Evolutionary conservation across 192 early-diverging fungal species (phyloP).

Genomic region (Cladochytrium replicatum): DNA sequence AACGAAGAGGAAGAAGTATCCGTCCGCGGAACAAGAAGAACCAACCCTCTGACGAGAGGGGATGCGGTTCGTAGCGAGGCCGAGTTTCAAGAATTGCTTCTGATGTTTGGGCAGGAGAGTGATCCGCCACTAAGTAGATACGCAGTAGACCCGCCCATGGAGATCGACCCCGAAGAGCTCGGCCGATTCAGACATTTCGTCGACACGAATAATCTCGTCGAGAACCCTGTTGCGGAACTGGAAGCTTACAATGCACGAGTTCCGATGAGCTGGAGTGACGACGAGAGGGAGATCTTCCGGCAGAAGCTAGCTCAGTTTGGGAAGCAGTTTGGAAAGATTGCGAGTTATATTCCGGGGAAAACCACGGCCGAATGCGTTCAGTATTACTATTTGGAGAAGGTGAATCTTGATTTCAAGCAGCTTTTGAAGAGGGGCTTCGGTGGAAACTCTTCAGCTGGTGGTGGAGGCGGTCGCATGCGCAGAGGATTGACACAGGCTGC

Average conservation of each 20-base stretch:
- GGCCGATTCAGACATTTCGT: slow-evolving; percentile 8
- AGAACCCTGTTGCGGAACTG: slow-evolving; percentile 30
- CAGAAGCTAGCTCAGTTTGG: slow-evolving; percentile 26
- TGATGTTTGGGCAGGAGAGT: too few species aligned
- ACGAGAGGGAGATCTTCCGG: slow-evolving; percentile 25
- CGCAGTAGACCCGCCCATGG: slow-evolving; percentile 22
- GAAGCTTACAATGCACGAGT: slow-evolving; percentile 17
- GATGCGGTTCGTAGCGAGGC: slow-evolving; percentile 42
- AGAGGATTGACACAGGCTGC: too few species aligned
- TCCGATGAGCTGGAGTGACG: slow-evolving; percentile 26
- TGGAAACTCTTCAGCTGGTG: too few species aligned
- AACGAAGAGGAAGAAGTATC: too few species aligned
- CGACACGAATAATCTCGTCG: slow-evolving; percentile 25
- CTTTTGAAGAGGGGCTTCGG: slow-evolving; percentile 16
- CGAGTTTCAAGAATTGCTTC: slow-evolving; percentile 35
- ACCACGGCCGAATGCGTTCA: slow-evolving; percentile 31
- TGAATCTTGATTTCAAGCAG: slow-evolving; percentile 24
- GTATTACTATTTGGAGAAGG: slow-evolving; percentile 43
- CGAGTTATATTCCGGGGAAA: slow-evolving; percentile 21
- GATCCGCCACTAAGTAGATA: too few species aligned
- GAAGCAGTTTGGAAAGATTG: slow-evolving; percentile 39
- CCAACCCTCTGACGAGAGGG: too few species aligned
- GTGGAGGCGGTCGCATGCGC: too few species aligned
- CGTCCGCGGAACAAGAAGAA: too few species aligned
- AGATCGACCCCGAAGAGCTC: slow-evolving; percentile 17